phyloP scores from a whole-genome alignment of 805 yeast species.

The Lachancea cidri region DNA sequence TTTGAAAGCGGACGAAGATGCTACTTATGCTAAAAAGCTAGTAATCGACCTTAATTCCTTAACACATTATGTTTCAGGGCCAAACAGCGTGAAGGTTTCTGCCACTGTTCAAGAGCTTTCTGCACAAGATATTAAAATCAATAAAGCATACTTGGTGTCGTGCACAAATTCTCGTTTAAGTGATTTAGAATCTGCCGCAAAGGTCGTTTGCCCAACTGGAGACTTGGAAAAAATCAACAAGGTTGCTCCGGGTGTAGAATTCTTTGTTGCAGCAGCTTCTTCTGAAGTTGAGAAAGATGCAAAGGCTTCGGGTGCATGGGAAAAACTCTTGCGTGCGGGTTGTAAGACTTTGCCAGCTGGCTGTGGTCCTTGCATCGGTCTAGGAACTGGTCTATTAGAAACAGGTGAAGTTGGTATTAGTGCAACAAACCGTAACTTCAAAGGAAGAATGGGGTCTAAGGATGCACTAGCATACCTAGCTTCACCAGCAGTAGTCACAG shows the following conservation, averaged over 20 bases:
- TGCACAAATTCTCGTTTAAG: conserved; percentile 94
- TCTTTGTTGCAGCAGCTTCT: conserved; percentile 97
- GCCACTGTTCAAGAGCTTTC: conserved; percentile 73
- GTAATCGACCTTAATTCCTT: conserved; percentile 73
- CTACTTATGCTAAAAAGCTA: conserved; percentile 83
- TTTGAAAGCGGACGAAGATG: conserved; percentile 60
- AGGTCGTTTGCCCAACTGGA: conserved; percentile 50
- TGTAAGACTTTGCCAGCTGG: conserved; percentile 96
- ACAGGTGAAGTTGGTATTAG: conserved; percentile 98
- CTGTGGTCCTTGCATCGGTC: conserved; percentile 98
- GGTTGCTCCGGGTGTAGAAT: conserved; percentile 85
- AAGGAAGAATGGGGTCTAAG: conserved; percentile 98
- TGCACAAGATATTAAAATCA: conserved; percentile 63
- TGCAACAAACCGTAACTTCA: conserved; percentile 97
- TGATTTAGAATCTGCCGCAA: conserved; percentile 93
- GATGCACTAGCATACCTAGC: conserved; percentile 95
- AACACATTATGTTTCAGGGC: conserved; percentile 90
- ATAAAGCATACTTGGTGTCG: conserved; percentile 96
- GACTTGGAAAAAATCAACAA: conserved; percentile 41
- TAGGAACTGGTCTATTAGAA: conserved; percentile 88
- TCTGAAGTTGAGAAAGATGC: conserved; percentile 91
- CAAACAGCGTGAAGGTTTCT: conserved; percentile 92
- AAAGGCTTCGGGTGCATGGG: conserved; percentile 88
- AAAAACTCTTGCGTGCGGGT: conserved; percentile 83
- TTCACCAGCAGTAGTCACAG: conserved; percentile 97